Evolutionary conservation across 2,329 filamentous ascomycete genomes (phyloP), one percentile per base, ranked within the genome.

Genomic region (Colletotrichum sp.): DNA sequence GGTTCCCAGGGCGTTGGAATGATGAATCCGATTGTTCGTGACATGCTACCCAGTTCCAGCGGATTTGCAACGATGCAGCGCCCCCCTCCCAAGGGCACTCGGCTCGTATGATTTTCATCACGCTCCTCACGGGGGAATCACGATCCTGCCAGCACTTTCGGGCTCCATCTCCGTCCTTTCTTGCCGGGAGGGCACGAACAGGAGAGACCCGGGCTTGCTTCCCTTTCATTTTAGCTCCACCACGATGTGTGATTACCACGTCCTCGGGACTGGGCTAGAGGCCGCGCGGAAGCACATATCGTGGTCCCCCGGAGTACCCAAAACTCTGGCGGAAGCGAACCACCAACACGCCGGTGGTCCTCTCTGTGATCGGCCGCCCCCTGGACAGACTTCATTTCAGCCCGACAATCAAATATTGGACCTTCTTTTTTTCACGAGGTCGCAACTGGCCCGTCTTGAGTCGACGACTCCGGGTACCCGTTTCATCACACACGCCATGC

Each of bases 161-260:
- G 71, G 59, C 32, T 43, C 36, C 60, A 34, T 65, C 24, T 63
- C 48, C 55, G 21, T 39, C 24, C 21, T 39, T 28, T 28, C n/a
- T 43, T 59, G 34, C 61, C 39, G 67, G 67, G 39, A 52, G 48
- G 26, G 61, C 32, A 43, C 18, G 9, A 43, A 43, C 39, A 43
- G 39, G 39, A 43, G 39, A 43, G 18, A 43, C 8, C 39, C 6
- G 39, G 39, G 39, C 39, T n/a, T 43, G 39, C 39, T 39, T 48
- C 55, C 16, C 36, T 24, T 39, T 52, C 52, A 52, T 57, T 24
- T 39, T 64, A 36, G 68, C 63, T 64, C 69, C 72, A 72, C 68
- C 39, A 32, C 52, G n/a, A 67, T 43, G 57, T 72, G 69, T 75
- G 61, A 72, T 67, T 75, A 72, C 72, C 72, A 28, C 61, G 63